Evolutionary conservation across 1,284 basidiomycete species (phyloP).

Genomic region (Ceratobasidium sp.): DNA sequence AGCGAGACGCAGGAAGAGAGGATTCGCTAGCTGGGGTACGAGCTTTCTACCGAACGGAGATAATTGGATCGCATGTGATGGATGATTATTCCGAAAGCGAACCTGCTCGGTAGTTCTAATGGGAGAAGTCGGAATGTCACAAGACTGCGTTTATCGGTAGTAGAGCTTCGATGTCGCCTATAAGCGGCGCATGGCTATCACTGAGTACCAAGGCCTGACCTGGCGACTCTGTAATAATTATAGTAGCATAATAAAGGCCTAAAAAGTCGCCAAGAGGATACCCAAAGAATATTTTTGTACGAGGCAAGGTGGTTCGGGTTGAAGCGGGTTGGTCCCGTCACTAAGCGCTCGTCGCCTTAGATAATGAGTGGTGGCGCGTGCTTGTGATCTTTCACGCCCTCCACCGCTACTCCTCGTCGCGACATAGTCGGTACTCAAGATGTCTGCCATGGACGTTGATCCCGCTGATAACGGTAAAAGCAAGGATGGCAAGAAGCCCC

Average conservation of each 20-base stretch:
- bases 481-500: slow-evolving; percentile 69
- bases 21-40: neutral
- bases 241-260: neutral
- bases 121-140: slow-evolving; percentile 10
- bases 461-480: slow-evolving; percentile 63
- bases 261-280: neutral
- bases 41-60: slow-evolving; percentile 1
- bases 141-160: neutral
- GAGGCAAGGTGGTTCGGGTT: neutral
- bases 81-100: slow-evolving; percentile 1
- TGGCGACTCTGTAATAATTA: neutral
- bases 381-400: neutral
- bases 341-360: slow-evolving; percentile 33
- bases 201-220: too few species aligned
- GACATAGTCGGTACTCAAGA: slow-evolving; percentile 53
- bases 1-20: slow-evolving; percentile 6
- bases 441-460: slow-evolving; percentile 89
- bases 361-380: slow-evolving; percentile 17
- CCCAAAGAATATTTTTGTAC: neutral
- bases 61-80: neutral
- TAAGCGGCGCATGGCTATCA: neutral
- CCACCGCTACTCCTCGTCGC: neutral
- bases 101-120: neutral
- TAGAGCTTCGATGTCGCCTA: neutral
- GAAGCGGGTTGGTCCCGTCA: neutral